Conservation (phyloP, 2,329 filamentous ascomycete genomes). For the Fusarium luffae region DNA sequence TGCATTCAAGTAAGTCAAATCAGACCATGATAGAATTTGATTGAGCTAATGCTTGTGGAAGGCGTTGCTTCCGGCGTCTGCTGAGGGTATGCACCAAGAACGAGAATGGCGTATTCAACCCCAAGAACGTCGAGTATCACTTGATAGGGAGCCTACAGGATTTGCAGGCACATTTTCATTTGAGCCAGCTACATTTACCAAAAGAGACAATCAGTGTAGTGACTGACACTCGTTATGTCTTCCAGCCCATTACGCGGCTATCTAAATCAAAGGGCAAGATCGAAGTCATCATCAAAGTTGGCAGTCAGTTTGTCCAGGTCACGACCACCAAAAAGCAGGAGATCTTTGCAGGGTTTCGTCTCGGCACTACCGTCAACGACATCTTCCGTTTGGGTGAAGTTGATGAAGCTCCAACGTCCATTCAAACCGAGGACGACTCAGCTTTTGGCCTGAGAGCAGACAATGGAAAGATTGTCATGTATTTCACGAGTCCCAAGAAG, state of each 20-base stretch:
- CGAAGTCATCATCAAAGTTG: constrained; percentile 75
- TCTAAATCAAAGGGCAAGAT: constrained; percentile 78
- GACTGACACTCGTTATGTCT: constrained; percentile 72
- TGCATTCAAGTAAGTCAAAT: constrained; percentile 64
- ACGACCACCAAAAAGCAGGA: constrained; percentile 77
- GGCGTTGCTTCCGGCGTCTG: constrained; percentile 72
- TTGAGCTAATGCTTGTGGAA: constrained; percentile 28
- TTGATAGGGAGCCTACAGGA: constrained; percentile 74
- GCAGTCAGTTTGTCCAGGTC: constrained; percentile 76
- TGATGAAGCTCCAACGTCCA: constrained; percentile 73
- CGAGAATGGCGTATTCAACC: constrained; percentile 70
- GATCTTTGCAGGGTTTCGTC: constrained; percentile 69
- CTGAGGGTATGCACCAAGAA: constrained; percentile 71
- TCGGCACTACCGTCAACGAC: constrained; percentile 74
- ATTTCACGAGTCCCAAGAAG: constrained; percentile 74
- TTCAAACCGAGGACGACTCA: constrained; percentile 73
- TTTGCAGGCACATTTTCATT: constrained; percentile 73
- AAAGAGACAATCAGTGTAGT: constrained; percentile 77
- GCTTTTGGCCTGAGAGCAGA: constrained; percentile 75
- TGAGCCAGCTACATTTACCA: constrained; percentile 73
- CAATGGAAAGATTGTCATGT: constrained; percentile 77
- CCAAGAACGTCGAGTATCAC: constrained; percentile 73
- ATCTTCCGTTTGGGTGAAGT: constrained; percentile 76
- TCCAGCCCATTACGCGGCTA: constrained; percentile 71
- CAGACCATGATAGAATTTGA: too few species aligned